A percentile compares a stretch with the other conserved stretches of the same genome.
Conservation (phyloP, 1,139 yeast species). For the Meyerozyma carpophila region DNA sequence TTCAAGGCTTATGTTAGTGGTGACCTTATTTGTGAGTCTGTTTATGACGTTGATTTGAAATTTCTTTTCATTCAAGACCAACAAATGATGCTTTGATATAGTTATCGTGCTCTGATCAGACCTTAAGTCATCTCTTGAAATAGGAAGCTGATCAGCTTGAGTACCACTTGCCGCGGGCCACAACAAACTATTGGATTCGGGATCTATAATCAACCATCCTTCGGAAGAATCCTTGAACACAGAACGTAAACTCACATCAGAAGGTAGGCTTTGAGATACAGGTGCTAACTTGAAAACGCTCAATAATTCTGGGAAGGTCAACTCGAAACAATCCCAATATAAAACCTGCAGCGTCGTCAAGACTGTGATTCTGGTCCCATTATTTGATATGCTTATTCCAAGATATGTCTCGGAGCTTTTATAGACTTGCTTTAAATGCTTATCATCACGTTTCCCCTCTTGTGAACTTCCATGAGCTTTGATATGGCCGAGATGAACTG, state of each 20-base stretch:
- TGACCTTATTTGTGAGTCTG: conserved; percentile 14
- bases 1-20: not conserved
- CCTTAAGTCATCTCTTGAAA: conserved; percentile 1
- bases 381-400: conserved; percentile 1
- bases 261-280: conserved; percentile 7
- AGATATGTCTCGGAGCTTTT: conserved; percentile 19
- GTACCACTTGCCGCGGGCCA: conserved; percentile 25
- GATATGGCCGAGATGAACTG: conserved; percentile 22
- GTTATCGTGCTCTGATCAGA: conserved; percentile 7
- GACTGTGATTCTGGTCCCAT: conserved; percentile 11
- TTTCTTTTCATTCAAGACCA: conserved; percentile 13
- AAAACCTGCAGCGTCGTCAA: conserved; percentile 3
- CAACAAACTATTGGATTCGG: conserved; percentile 13
- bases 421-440: conserved; percentile 25
- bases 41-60: conserved; percentile 18
- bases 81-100: conserved; percentile 23
- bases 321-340: conserved; percentile 35
- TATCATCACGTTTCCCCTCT: conserved; percentile 34
- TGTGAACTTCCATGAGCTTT: conserved; percentile 19
- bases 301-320: conserved; percentile 21
- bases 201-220: conserved; percentile 10
- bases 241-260: conserved; percentile 7
- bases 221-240: conserved; percentile 12
- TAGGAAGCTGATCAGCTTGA: conserved; percentile 11
- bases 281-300: conserved; percentile 25